These are phyloP conservation scores for Phanerochaete sordida DNA, from an alignment of 768 basidiomycete species.

Conservation along the genomic window DNA sequence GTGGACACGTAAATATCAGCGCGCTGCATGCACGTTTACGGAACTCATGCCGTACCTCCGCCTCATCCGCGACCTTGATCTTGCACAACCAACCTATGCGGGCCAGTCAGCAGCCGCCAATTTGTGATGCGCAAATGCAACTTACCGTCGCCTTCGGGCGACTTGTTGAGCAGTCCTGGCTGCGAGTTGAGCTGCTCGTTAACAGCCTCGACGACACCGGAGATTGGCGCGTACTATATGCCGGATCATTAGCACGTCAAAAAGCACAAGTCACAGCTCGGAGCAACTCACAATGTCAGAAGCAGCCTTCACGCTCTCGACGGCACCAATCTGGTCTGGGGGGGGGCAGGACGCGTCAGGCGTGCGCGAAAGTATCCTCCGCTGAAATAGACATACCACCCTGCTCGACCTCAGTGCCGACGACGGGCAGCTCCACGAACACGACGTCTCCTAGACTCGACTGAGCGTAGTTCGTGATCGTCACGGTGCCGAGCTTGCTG, in stretches of 20 bases:
- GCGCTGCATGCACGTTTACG: too few species aligned
- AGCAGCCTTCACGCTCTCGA: conserved; percentile 95
- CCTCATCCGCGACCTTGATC: conserved; percentile 73
- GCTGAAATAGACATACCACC: conserved; percentile 57
- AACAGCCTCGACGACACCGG: conserved; percentile 76
- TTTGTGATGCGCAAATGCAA: not conserved
- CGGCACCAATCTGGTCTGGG: conserved; percentile 81
- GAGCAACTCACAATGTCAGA: conserved; percentile 71
- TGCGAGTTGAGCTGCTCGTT: conserved; percentile 65
- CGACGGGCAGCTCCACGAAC: conserved; percentile 83
- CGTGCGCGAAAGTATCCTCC: not conserved
- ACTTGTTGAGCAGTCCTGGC: conserved; percentile 86
- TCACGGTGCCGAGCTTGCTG: conserved; percentile 74
- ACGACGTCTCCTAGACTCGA: conserved; percentile 92
- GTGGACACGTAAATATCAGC: not conserved
- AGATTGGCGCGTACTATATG: conserved; percentile 84
- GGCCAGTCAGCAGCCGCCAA: not conserved
- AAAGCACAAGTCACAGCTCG: not conserved
- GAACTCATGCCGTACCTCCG: conserved; percentile 52
- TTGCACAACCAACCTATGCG: conserved; percentile 91
- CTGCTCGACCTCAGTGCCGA: conserved; percentile 58
- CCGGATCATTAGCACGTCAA: not conserved
- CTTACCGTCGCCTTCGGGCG: conserved; percentile 78
- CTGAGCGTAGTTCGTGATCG: conserved; percentile 84
- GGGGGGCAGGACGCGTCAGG: not conserved